Evolutionary conservation across 495 filamentous ascomycete species (phyloP).

Genomic region (Penicillium lividum): DNA sequence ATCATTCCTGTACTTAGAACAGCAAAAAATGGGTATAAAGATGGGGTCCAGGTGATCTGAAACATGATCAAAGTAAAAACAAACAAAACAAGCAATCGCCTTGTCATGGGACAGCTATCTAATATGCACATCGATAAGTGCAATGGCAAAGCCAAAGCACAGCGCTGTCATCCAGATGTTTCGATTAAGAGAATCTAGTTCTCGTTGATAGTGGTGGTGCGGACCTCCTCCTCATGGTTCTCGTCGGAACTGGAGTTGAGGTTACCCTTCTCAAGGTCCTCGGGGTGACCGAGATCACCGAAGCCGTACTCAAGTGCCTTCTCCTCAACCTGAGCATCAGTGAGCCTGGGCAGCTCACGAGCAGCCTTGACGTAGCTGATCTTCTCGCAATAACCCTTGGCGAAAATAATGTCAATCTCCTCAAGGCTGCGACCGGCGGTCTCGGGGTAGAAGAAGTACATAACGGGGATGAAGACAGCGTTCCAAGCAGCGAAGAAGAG

Average conservation of each 20-base stretch:
- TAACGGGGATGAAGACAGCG: constrained; percentile 67
- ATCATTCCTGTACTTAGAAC: constrained; percentile 15
- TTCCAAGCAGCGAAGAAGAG: constrained; percentile 77
- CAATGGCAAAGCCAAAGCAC: constrained; percentile 17
- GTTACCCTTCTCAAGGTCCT: constrained; percentile 34
- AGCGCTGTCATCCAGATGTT: constrained; percentile 16
- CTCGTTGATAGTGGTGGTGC: constrained; percentile 5
- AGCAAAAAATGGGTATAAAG: constrained; percentile 22
- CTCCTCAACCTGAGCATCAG: constrained; percentile 62
- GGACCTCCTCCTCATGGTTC: constrained; percentile 7
- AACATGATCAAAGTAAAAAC: constrained; percentile 7
- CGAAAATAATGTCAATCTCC: constrained; percentile 80
- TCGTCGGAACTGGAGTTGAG: constrained; percentile 14
- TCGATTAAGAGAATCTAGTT: constrained; percentile 2
- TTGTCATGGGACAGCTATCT: background rate
- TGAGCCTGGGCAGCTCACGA: constrained; percentile 66
- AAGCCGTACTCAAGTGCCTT: constrained; percentile 65
- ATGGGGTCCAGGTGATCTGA: constrained; percentile 1
- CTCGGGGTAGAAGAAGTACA: constrained; percentile 80
- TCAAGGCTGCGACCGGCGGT: constrained; percentile 69
- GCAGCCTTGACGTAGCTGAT: constrained; percentile 73
- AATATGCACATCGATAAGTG: background rate
- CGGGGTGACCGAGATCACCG: constrained; percentile 22
- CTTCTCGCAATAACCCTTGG: constrained; percentile 74
- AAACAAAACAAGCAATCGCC: background rate